Evolutionary conservation across 2,329 filamentous ascomycete genomes (phyloP).

Genomic region (Apiospora saccharicola): DNA sequence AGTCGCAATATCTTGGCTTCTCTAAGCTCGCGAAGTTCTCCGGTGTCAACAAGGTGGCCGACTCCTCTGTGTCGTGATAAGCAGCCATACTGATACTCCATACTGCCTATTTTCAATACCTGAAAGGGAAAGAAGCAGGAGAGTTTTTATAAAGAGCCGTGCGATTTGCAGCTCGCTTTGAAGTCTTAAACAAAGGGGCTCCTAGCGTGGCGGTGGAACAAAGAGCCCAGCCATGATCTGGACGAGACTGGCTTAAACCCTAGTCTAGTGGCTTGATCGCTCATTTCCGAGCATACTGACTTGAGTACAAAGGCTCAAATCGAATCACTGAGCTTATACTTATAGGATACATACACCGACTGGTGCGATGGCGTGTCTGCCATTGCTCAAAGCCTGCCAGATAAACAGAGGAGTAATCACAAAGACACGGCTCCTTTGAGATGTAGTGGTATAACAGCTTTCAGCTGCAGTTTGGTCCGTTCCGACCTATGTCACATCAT

Average conservation of each 20-base stretch:
- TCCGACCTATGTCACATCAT: no score
- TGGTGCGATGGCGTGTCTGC: no score
- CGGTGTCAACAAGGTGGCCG: background rate
- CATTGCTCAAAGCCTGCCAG: no score
- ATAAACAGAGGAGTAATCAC: no score
- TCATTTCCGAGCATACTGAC: no score
- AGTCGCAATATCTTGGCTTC: background rate
- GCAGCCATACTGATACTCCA: background rate
- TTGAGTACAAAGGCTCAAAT: no score
- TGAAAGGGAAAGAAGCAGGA: background rate
- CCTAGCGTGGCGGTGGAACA: background rate
- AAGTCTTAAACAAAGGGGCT: background rate
- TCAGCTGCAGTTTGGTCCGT: no score
- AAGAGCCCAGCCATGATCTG: background rate
- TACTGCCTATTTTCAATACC: background rate
- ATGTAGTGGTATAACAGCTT: no score
- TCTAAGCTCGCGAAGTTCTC: background rate
- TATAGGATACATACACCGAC: no score
- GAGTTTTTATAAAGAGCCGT: background rate
- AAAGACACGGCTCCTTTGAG: no score
- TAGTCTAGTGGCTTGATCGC: background rate
- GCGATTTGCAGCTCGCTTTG: background rate
- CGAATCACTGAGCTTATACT: no score
- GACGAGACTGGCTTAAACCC: background rate
- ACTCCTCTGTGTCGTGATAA: background rate